A percentile compares a stretch with the other conserved stretches of the same genome.
These are phyloP conservation scores for Kalmusia sp. DNA, from an alignment of 2,329 filamentous ascomycete genomes.

Conservation along the genomic window DNA sequence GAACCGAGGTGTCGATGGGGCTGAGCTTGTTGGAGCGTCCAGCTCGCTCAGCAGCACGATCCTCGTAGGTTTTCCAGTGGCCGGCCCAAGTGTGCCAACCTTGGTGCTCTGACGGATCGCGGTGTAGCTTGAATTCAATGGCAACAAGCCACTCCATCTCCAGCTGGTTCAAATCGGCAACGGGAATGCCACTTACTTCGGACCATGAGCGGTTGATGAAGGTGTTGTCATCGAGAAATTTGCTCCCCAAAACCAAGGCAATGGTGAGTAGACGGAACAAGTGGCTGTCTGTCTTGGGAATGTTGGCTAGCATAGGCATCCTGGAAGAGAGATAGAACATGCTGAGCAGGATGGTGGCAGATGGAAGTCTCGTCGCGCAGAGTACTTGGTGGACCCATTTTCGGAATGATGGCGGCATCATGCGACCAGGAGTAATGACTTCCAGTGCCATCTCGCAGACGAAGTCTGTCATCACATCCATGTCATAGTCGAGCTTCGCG, in stretches of 20 bases:
- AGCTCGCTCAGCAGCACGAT: conserved; percentile 52
- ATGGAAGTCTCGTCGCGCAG: conserved; percentile 86
- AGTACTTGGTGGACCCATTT: conserved; percentile 93
- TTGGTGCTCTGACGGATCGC: conserved; percentile 79
- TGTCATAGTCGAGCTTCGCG: conserved; percentile 93
- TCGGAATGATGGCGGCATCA: conserved; percentile 76
- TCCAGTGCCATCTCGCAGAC: conserved; percentile 86
- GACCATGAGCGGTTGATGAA: conserved; percentile 98
- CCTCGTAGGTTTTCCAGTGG: conserved; percentile 71
- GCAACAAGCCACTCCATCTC: conserved; percentile 87
- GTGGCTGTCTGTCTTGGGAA: conserved; percentile 66
- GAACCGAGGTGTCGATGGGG: conserved; percentile 70
- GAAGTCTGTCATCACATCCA: conserved; percentile 95
- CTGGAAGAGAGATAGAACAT: conserved; percentile 88
- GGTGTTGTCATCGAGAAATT: conserved; percentile 95
- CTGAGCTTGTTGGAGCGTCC: conserved; percentile 56
- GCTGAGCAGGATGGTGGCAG: conserved; percentile 87
- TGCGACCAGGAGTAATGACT: conserved; percentile 68
- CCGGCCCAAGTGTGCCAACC: conserved; percentile 71
- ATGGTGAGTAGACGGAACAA: conserved; percentile 89
- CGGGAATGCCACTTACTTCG: conserved; percentile 88
- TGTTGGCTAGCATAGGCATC: conserved; percentile 73
- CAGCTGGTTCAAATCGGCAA: conserved; percentile 81
- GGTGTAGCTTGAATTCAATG: conserved; percentile 85
- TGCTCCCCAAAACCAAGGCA: conserved; percentile 85